Conservation (phyloP, 495 filamentous ascomycete species). For the Neurospora africana region DNA sequence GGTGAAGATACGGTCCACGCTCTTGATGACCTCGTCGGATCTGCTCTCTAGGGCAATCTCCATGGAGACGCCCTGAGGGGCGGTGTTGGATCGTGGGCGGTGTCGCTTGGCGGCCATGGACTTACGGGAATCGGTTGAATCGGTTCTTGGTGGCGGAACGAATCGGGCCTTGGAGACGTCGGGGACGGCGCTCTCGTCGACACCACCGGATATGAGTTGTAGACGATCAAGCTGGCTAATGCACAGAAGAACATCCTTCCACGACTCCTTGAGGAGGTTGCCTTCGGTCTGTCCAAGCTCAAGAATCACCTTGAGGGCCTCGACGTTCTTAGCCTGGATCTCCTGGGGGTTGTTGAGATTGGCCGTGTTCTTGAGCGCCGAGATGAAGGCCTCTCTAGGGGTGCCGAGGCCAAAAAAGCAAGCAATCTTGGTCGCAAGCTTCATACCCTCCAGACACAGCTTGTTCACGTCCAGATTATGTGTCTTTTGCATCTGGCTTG, state of each 20-base stretch:
- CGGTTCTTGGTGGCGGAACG: slow-evolving; percentile 37
- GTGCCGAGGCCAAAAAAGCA: slow-evolving; percentile 90
- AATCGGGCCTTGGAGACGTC: slow-evolving; percentile 83
- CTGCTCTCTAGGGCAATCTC: slow-evolving; percentile 87
- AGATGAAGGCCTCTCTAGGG: slow-evolving; percentile 86
- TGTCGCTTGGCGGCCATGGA: slow-evolving; percentile 54
- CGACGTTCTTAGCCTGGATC: slow-evolving; percentile 92
- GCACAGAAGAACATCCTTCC: slow-evolving; percentile 91
- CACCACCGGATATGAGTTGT: slow-evolving; percentile 87
- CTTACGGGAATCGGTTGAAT: slow-evolving; percentile 46
- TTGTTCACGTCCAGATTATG: slow-evolving; percentile 84
- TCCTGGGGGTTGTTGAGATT: slow-evolving; percentile 92
- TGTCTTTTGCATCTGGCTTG: slow-evolving; percentile 81
- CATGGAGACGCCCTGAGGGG: slow-evolving; percentile 58
- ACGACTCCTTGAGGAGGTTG: slow-evolving; percentile 77
- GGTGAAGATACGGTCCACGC: slow-evolving; percentile 91
- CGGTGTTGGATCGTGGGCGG: slow-evolving; percentile 54
- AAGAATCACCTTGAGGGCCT: slow-evolving; percentile 80
- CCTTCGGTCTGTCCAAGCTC: slow-evolving; percentile 89
- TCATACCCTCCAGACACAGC: slow-evolving; percentile 90
- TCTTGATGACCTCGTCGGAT: slow-evolving; percentile 83
- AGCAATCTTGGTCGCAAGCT: slow-evolving; percentile 80
- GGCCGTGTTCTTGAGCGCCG: slow-evolving; percentile 83
- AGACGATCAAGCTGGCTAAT: slow-evolving; percentile 93
- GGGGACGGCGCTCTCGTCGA: slow-evolving; percentile 83